A percentile compares a stretch with the other conserved stretches of the same genome.
Conservation (phyloP, 169 alveolate species). For the Eimeria brunetti region DNA sequence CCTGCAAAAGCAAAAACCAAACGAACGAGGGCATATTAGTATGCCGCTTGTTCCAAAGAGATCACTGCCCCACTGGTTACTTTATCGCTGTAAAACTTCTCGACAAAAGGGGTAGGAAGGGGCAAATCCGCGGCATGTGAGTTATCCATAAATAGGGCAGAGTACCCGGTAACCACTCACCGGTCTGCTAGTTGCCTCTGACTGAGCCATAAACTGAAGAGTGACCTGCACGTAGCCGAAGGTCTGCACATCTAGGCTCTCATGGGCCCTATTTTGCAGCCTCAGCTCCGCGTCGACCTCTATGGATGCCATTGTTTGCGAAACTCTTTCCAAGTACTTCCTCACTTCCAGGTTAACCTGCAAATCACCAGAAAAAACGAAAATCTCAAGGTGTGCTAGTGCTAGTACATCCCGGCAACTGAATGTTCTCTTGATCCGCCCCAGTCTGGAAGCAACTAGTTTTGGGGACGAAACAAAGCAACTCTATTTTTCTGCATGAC, state of each 20-base stretch:
- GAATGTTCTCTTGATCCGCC: background rate
- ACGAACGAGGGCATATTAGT: background rate
- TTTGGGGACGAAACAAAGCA: background rate
- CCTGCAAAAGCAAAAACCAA: conserved; percentile 57
- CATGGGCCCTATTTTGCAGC: conserved; percentile 84
- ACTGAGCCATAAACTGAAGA: conserved; percentile 93
- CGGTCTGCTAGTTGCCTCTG: conserved; percentile 92
- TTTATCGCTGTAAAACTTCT: background rate
- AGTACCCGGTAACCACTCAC: conserved; percentile 75
- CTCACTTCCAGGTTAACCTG: conserved; percentile 88
- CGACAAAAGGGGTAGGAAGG: too few relatives aligned
- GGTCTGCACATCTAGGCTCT: conserved; percentile 76
- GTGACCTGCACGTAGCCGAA: conserved; percentile 92
- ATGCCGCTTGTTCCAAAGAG: background rate
- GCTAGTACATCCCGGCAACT: background rate
- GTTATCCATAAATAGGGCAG: background rate
- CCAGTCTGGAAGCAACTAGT: background rate
- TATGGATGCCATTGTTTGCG: conserved; percentile 87
- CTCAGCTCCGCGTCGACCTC: conserved; percentile 91
- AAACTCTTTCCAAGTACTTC: conserved; percentile 89
- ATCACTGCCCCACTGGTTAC: too few relatives aligned
- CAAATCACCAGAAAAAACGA: background rate
- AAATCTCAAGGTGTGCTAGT: background rate
- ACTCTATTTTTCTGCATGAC: background rate
- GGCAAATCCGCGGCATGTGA: background rate